phyloP scores from a whole-genome alignment of 441 rosid species.

The Sinapis alba region DNA sequence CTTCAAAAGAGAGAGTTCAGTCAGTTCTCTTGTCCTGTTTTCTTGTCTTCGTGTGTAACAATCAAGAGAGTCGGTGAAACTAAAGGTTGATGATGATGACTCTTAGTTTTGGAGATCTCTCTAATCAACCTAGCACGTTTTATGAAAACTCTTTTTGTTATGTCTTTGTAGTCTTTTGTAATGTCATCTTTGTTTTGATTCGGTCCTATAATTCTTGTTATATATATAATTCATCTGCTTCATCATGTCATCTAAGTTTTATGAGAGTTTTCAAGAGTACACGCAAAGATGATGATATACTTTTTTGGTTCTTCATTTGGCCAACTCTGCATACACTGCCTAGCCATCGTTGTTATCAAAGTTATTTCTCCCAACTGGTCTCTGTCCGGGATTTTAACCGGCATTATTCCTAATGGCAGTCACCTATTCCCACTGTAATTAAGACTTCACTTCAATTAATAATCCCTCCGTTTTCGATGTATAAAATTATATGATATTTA shows the following conservation, averaged over 20 bases:
- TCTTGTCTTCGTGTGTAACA: constrained; percentile 1
- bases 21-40: neutral
- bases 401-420: too few species aligned
- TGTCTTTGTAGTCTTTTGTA: constrained; percentile 27
- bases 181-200: constrained; percentile 26
- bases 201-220: constrained; percentile 5
- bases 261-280: neutral
- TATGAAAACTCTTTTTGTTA: constrained; percentile 18
- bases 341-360: neutral
- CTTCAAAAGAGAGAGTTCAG: neutral
- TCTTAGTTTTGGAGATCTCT: constrained; percentile 10
- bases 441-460: too few species aligned
- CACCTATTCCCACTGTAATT: too few species aligned
- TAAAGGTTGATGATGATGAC: constrained; percentile 32
- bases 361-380: neutral
- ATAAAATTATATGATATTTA: too few species aligned
- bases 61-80: constrained; percentile 14
- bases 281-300: neutral
- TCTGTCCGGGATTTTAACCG: too few species aligned
- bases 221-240: constrained; percentile 12
- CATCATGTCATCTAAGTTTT: constrained; percentile 4
- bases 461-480: too few species aligned
- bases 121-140: constrained; percentile 22
- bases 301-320: neutral
- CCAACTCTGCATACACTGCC: neutral